phyloP scores from a whole-genome alignment of 139 green algal species.

The Coelastrella sp. region DNA sequence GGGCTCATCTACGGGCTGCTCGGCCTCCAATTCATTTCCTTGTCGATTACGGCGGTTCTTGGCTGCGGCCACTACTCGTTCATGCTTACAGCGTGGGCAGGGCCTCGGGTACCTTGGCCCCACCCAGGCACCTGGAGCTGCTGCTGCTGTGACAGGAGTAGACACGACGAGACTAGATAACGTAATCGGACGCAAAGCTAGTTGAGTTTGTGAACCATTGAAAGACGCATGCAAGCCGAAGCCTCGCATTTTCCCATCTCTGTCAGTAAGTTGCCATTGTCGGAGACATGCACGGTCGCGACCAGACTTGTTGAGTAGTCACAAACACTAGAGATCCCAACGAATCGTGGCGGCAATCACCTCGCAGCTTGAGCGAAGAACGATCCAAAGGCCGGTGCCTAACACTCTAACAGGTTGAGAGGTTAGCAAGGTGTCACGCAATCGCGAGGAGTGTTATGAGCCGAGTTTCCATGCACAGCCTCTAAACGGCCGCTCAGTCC shows the following conservation, averaged over 20 bases:
- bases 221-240: neutral
- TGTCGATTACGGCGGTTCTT: neutral
- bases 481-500: too few species aligned
- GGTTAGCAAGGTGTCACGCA: too few species aligned
- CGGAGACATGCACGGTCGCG: too few species aligned
- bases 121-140: neutral
- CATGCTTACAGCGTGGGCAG: neutral
- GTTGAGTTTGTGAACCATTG: neutral
- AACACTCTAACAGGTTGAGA: neutral
- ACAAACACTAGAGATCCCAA: neutral
- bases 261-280: neutral
- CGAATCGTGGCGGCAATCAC: neutral
- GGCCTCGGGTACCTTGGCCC: neutral
- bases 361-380: neutral
- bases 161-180: neutral
- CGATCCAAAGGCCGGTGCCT: neutral
- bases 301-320: too few species aligned
- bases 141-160: neutral
- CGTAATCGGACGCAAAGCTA: neutral
- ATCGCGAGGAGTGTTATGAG: too few species aligned
- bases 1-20: slow-evolving; percentile 25
- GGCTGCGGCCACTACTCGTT: neutral
- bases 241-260: slow-evolving; percentile 5
- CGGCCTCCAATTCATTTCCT: neutral
- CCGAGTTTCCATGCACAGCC: too few species aligned